Percentiles rank a stretch among this genome's conserved stretches.
phyloP scores from a whole-genome alignment of 208 protist genomes.

The Acanthamoeba royreba region DNA sequence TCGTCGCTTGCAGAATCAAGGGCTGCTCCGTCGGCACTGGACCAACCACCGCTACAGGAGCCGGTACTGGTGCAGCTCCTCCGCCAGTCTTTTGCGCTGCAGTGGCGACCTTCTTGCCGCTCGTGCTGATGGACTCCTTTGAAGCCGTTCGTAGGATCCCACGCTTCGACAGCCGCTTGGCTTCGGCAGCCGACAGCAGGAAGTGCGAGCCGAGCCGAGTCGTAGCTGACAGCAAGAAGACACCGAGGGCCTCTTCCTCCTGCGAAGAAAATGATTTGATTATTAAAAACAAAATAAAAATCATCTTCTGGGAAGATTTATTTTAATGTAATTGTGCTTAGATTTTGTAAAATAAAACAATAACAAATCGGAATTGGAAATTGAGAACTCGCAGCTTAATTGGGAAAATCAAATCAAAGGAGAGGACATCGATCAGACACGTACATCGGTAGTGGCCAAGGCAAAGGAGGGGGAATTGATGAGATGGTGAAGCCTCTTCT shows the following conservation, averaged over 20 bases:
- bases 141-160: neutral
- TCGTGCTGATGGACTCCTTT: neutral
- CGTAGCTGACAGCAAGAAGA: neutral
- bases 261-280: too few species aligned
- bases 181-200: neutral
- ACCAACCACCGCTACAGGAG: neutral
- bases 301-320: too few species aligned
- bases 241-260: neutral
- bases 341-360: neutral
- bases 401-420: neutral
- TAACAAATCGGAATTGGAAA: neutral
- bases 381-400: neutral
- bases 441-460: neutral
- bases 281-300: too few species aligned
- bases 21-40: neutral
- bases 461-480: neutral
- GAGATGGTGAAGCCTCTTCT: neutral
- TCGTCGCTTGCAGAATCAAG: neutral
- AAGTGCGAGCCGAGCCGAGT: neutral
- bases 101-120: neutral
- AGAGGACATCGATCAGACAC: neutral
- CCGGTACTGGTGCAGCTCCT: neutral
- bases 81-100: neutral
- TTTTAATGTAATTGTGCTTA: too few species aligned
- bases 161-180: neutral